Base-by-base conservation (phyloP, 169 alveolate species). In the Cryptosporidium sp. region DNA sequence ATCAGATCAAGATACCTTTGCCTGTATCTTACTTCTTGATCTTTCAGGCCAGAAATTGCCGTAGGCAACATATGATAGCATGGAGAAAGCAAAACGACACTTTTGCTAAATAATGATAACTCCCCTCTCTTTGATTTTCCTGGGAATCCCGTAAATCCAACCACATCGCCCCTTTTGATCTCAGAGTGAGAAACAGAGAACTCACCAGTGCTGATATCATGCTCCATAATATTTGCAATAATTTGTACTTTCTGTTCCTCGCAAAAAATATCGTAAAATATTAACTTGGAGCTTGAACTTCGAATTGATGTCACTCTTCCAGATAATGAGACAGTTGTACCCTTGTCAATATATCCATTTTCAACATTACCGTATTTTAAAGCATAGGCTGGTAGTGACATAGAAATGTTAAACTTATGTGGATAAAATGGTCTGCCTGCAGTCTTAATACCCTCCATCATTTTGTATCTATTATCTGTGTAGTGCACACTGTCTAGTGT, bases 41-140 rank as follows among this genome's bases (percentile, higher is more conserved):
- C 99, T 94, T 97, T 98, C 31, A 97, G 95, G 4, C 99, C 99
- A 91, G 94, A 96, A 84, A 96, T 95, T 70, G 95, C 94, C 69
- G 94, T 94, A 21, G 99, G 99, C 61, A 98, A 94, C 98, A 98
- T 97, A 92, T 97, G 99, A 51, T 98, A 93, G 85, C 99, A 98
- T 48, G 98, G 96, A 9, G 99, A 95, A 23, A 98, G 96, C 70
- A 96, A 70, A 74, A 92, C 86, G 50, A 97, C 94, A 58, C 93
- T 93, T 5, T 84, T 93, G 14, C 98, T 98, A 61, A 97, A 96
- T 69, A 99, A 94, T 14, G 99, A 94, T 43, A 99, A 91, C 92
- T 98, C 99, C 31, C 99, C 99, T 67, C 96, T 95, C 91, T 96
- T 96, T 67, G 99, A 96, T 94, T 97, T 96, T 69, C 98, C 97